Conservation (phyloP, 2,329 filamentous ascomycete species). For the Verticillium tricorpus region DNA sequence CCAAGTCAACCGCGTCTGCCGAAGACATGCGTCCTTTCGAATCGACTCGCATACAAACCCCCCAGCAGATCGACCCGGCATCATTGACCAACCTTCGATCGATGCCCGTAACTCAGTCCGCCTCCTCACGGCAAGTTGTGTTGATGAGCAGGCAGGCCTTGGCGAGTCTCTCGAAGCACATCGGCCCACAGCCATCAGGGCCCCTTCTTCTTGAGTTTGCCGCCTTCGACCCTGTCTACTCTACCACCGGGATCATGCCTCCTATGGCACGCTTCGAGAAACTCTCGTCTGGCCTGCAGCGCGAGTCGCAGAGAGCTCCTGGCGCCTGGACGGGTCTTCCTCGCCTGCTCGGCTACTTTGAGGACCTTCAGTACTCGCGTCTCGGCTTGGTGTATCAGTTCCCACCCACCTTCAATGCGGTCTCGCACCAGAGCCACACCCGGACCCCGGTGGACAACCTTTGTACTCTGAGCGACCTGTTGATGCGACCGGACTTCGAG, state of each 20-base stretch:
- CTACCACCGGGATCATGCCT: conserved; percentile 58
- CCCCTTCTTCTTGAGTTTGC: conserved; percentile 70
- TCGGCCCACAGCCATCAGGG: conserved; percentile 39
- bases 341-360: conserved; percentile 65
- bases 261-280: conserved; percentile 62
- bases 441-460: conserved; percentile 46
- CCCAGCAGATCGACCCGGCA: conserved; percentile 53
- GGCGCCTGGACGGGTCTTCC: conserved; percentile 59
- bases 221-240: conserved; percentile 57
- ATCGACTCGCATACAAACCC: conserved; percentile 57
- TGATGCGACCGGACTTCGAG: conserved; percentile 48
- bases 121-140: conserved; percentile 33
- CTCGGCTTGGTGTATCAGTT: conserved; percentile 74
- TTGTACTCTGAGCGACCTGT: conserved; percentile 49
- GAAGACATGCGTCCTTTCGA: conserved; percentile 51
- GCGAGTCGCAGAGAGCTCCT: conserved; percentile 44
- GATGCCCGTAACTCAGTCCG: conserved; percentile 24
- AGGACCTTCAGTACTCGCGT: conserved; percentile 65
- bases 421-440: conserved; percentile 47
- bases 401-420: conserved; percentile 58
- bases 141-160: conserved; percentile 48
- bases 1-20: conserved; percentile 28
- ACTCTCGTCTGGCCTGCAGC: conserved; percentile 53
- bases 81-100: conserved; percentile 45
- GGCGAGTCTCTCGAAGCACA: conserved; percentile 38